Conservation (phyloP, 495 filamentous ascomycete genomes). For the Pyrenula massariospora region DNA sequence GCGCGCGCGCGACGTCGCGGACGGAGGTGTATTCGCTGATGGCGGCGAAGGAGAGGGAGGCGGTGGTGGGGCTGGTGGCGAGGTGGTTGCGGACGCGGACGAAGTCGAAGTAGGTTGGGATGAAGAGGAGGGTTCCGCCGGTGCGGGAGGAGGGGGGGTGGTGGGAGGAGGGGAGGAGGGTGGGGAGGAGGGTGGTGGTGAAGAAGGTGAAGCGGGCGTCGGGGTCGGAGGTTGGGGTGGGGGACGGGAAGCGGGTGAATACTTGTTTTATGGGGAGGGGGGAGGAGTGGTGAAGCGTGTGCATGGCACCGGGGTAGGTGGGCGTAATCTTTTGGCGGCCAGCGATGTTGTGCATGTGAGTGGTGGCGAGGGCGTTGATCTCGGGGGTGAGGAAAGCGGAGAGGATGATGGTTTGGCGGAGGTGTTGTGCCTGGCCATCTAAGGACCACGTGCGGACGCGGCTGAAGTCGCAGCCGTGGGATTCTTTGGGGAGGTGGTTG, state of each 20-base stretch:
- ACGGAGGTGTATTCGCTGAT: slow-evolving; percentile 79
- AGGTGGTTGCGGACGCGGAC: slow-evolving; percentile 87
- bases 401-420: slow-evolving; percentile 75
- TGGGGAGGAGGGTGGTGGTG: slow-evolving; percentile 63
- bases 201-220: slow-evolving; percentile 91
- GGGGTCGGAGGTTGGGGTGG: slow-evolving; percentile 58
- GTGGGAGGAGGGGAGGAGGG: slow-evolving; percentile 45
- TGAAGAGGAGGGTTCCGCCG: slow-evolving; percentile 66
- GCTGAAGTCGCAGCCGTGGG: slow-evolving; percentile 89
- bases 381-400: slow-evolving; percentile 81
- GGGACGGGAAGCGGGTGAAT: slow-evolving; percentile 76
- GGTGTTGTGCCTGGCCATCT: slow-evolving; percentile 64
- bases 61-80: slow-evolving; percentile 54
- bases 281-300: slow-evolving; percentile 43
- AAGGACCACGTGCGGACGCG: slow-evolving; percentile 87
- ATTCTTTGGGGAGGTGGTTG: slow-evolving; percentile 78
- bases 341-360: slow-evolving; percentile 65
- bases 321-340: slow-evolving; percentile 64
- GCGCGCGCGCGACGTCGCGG: slow-evolving; percentile 65
- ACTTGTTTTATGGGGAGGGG: slow-evolving; percentile 67
- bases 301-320: slow-evolving; percentile 55
- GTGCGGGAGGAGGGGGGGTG: slow-evolving; percentile 12
- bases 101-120: slow-evolving; percentile 89
- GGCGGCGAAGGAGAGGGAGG: slow-evolving; percentile 64
- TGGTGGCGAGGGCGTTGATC: slow-evolving; percentile 65